These are phyloP conservation scores for Xylariales sp. DNA, from an alignment of 2,329 filamentous ascomycete genomes.

Conservation along the genomic window DNA sequence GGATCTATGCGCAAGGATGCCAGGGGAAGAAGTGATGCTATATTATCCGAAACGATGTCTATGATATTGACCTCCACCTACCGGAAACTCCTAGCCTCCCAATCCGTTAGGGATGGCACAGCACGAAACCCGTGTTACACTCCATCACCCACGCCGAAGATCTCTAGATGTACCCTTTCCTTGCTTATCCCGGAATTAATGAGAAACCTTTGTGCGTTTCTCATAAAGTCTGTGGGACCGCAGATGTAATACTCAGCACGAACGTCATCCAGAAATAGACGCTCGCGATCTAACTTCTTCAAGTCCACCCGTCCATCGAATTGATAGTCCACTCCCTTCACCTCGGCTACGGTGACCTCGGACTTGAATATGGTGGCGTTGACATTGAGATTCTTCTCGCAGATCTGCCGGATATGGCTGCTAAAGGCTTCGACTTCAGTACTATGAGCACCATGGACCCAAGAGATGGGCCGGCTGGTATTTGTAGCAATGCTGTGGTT, in stretches of 20 bases:
- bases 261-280: slow-evolving; percentile 49
- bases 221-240: slow-evolving; percentile 68
- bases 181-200: slow-evolving; percentile 49
- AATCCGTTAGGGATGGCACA: too few relatives aligned
- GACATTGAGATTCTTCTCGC: slow-evolving; percentile 41
- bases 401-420: slow-evolving; percentile 39
- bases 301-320: slow-evolving; percentile 55
- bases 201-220: slow-evolving; percentile 49
- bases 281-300: slow-evolving; percentile 44
- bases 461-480: slow-evolving; percentile 47
- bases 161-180: slow-evolving; percentile 61
- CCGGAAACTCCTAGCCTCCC: too few relatives aligned
- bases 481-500: slow-evolving; percentile 34
- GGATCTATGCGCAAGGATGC: too few relatives aligned
- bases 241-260: slow-evolving; percentile 66
- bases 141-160: slow-evolving; percentile 57
- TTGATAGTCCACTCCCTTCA: slow-evolving; percentile 53
- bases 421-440: slow-evolving; percentile 51
- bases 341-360: slow-evolving; percentile 37
- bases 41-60: too few relatives aligned
- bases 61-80: too few relatives aligned
- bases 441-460: slow-evolving; percentile 57
- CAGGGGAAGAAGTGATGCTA: too few relatives aligned
- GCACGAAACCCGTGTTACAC: too few relatives aligned
- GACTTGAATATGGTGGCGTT: slow-evolving; percentile 55